These are phyloP conservation scores for Pseudoturritis turrita DNA, from an alignment of 345 rosid species.

Conservation along the genomic window DNA sequence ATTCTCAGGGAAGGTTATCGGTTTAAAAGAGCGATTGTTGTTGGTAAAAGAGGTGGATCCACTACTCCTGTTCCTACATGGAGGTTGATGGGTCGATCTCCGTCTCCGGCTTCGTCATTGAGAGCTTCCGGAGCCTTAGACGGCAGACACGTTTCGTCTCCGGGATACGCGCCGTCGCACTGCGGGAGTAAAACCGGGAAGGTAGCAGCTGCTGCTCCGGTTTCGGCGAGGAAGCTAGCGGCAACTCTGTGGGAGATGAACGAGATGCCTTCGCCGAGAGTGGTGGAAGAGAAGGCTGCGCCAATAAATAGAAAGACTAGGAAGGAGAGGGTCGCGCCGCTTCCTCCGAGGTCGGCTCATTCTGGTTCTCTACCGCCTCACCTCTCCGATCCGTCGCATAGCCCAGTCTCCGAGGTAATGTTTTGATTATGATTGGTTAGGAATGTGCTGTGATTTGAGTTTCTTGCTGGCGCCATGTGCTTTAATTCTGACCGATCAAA, in stretches of 20 bases:
- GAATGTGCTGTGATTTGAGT: constrained; percentile 26
- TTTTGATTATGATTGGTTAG: constrained; percentile 15
- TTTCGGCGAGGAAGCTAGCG: constrained; percentile 93
- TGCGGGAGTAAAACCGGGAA: constrained; percentile 43
- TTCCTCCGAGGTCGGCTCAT: constrained; percentile 48
- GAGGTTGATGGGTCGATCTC: constrained; percentile 62
- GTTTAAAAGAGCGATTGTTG: constrained; percentile 78
- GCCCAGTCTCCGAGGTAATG: constrained; percentile 88
- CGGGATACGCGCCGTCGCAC: constrained; percentile 45
- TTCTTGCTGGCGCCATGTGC: constrained; percentile 36
- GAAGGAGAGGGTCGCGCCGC: constrained; percentile 44
- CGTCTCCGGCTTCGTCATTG: constrained; percentile 54
- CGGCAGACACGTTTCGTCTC: constrained; percentile 38
- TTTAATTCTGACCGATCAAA: constrained; percentile 28
- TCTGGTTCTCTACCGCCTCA: constrained; percentile 90
- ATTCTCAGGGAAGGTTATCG: constrained; percentile 68
- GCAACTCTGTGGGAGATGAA: constrained; percentile 99
- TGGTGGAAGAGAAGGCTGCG: constrained; percentile 39
- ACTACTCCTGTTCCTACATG: constrained; percentile 84
- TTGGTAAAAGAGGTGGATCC: constrained; percentile 85
- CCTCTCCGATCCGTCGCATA: constrained; percentile 94
- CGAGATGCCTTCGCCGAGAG: constrained; percentile 78
- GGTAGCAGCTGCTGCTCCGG: constrained; percentile 46
- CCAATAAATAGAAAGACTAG: constrained; percentile 42
- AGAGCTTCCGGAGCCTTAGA: constrained; percentile 29